Base-by-base conservation (phyloP, 345 rosid genomes). In the Adansonia digitata region DNA sequence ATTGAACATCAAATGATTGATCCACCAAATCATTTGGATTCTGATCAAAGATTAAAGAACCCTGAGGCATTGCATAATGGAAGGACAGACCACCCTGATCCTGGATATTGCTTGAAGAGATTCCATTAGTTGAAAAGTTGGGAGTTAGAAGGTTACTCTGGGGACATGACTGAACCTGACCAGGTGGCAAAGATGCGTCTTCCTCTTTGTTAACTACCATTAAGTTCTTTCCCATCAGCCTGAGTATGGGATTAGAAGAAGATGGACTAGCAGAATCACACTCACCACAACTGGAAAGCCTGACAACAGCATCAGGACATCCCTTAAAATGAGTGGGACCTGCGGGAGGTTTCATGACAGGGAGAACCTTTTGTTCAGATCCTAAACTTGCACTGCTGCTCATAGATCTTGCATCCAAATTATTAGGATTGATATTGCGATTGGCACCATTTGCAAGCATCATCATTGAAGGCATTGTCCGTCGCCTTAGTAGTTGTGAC, bases 171-270 rank as follows among this genome's bases (percentile, higher is more conserved):
- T 53, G 86, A 14, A 75, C 72, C 74, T 77, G 87, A 70, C 71
- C 83, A 68, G 52, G 78, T 49, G 85, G 74, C 60, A 75, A n/a
- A n/a, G 83, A 72, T 34, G 82, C 79, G 59, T 85, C 87, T 51
- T 89, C 92, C 69, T 84, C 97, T 84, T 91, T 86, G 88, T 87
- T 93, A 83, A 95, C 87, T 81, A 95, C 94, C 91, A 94, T 84
- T 77, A 95, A 81, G 74, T 95, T 89, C 87, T 95, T 95, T 29
- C 99, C 98, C 98, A 95, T 95, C 83, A 95, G 81, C 85, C 99
- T 85, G 55, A 95, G 91, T 69, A 93, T 71, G 2, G 98, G 92
- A 80, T 83, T 92, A 34, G 90, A 82, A 42, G 87, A 71, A 60
- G 91, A 86, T 74, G 97, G 97, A 84, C 93, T 88, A 40, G 90